These are phyloP conservation scores for Kurtzmaniella quercitrusa DNA, from an alignment of 1,139 yeast species.

Conservation along the genomic window DNA sequence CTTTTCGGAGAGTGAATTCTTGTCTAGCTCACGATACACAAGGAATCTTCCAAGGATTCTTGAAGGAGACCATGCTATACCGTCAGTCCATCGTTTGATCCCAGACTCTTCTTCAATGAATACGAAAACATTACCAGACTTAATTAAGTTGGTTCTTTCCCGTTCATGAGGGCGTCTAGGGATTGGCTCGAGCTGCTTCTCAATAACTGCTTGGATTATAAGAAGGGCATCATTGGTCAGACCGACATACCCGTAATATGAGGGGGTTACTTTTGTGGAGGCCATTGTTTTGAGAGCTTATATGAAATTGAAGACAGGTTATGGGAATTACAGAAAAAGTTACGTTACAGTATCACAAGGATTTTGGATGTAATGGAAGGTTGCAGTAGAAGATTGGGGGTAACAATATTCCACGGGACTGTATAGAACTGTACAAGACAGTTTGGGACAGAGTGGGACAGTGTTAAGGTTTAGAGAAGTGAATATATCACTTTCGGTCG, in stretches of 20 bases:
- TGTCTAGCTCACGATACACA: conserved; percentile 75
- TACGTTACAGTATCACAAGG: too few relatives aligned
- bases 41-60: conserved; percentile 79
- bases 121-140: conserved; percentile 78
- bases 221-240: conserved; percentile 80
- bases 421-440: too few relatives aligned
- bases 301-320: not conserved
- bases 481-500: too few relatives aligned
- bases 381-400: too few relatives aligned
- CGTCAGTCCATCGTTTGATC: conserved; percentile 92
- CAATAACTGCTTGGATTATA: conserved; percentile 73
- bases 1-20: conserved; percentile 35
- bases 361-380: too few relatives aligned
- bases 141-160: conserved; percentile 63
- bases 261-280: conserved; percentile 41
- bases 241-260: conserved; percentile 74
- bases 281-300: conserved; percentile 14
- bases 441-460: too few relatives aligned
- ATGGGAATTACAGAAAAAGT: too few relatives aligned
- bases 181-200: conserved; percentile 59
- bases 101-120: conserved; percentile 81
- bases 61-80: conserved; percentile 88
- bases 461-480: too few relatives aligned
- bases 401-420: too few relatives aligned
- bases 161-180: conserved; percentile 79